Base-by-base conservation (phyloP, 257 asterid genomes). In the Nicotiana paniculata region DNA sequence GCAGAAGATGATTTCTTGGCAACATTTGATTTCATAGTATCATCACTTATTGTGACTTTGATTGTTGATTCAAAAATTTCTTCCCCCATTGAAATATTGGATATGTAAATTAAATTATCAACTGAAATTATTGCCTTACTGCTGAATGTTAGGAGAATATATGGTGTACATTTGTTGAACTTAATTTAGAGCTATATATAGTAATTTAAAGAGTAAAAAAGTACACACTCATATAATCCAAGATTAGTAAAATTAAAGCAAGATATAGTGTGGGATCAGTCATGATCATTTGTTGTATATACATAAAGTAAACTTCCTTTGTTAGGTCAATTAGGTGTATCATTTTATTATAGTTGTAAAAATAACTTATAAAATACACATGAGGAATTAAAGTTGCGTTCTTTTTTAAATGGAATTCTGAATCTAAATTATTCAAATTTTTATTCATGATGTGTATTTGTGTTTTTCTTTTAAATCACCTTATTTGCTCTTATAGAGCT, bases 31-130 rank as follows among this genome's bases (percentile, higher is more conserved):
- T 0, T 72, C 15, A 43, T 3, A 43, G 51, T 17, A 70, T 46
- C 43, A 26, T 74, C 63, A 74, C 46, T 74, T 74, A 74, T 74
- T 74, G 43, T 74, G 26, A 74, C 28, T 5, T 74, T 74, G 43
- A 74, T 74, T 26, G 79, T 26, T 51, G 79, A 74, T 51, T 74
- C 79, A 74, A 74, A 51, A 74, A 51, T 26, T 51, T 74, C 26
- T 51, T 51, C 62, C 26, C 26, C 79, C 79, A 74, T 51, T 74
- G 46, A 48, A 26, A 26, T 2, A 32, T 32, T 32, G n/a, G 39
- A 12, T 24, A 46, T 74, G 24, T 48, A 15, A 48, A 24, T 13
- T 48, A 26, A 39, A 39, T 39, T 39, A 39, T 3, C 55, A 11
- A 11, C 1, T 51, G 55, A 2, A 9, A 16, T 51, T 51, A 0